Evolutionary conservation across 2,329 filamentous ascomycete species (phyloP).

Genomic region (Trichoderma lentiforme): DNA sequence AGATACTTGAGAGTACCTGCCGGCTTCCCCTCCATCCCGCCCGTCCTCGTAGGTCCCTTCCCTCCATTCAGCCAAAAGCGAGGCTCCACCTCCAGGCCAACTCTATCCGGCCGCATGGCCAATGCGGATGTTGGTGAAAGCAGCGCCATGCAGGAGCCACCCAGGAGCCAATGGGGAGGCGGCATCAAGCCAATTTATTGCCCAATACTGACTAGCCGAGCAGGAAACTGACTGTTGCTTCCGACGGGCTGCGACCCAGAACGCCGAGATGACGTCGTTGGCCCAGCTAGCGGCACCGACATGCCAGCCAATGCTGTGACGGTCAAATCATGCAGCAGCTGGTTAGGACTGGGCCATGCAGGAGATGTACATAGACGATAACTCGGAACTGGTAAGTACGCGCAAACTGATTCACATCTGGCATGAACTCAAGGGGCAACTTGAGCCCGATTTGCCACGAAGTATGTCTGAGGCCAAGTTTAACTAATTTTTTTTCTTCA

Average conservation of each 20-base stretch:
- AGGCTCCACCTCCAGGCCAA: conserved; percentile 11
- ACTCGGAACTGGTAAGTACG: not conserved
- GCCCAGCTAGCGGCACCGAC: conserved; percentile 3
- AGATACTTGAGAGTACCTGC: not conserved
- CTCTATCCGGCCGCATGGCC: conserved; percentile 15
- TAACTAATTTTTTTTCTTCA: conserved; percentile 2
- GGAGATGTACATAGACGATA: not conserved
- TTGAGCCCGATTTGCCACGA: conserved; percentile 7
- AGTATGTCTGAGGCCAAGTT: not conserved
- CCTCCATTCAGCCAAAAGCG: conserved; percentile 14
- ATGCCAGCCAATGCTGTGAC: conserved; percentile 13
- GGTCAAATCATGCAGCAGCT: conserved; percentile 2
- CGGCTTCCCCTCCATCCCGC: not conserved
- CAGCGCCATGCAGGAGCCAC: not conserved
- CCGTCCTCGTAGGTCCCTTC: not conserved
- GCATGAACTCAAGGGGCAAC: not conserved
- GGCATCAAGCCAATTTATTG: not conserved
- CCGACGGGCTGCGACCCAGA: conserved; percentile 6
- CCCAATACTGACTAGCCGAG: not conserved
- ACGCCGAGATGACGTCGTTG: conserved; percentile 14
- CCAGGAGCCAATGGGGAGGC: not conserved
- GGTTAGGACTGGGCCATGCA: not conserved
- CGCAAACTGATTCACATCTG: not conserved
- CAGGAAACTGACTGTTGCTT: not conserved
- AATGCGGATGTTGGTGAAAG: conserved; percentile 9